Conservation (phyloP, 257 asterid genomes). For the Verbascum thapsus region DNA sequence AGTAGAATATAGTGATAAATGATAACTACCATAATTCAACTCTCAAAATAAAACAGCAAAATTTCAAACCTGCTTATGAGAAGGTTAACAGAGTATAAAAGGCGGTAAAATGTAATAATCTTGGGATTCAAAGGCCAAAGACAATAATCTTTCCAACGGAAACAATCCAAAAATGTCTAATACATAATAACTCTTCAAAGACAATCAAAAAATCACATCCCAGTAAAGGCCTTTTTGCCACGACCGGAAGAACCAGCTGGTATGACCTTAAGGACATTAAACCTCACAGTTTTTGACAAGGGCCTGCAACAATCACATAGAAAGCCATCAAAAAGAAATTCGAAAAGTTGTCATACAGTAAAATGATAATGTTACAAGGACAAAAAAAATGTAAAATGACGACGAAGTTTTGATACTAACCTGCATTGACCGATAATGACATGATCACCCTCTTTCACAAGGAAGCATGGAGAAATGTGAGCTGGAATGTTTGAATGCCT, state of each 20-base stretch:
- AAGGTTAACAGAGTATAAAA: neutral
- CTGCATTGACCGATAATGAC: slow-evolving; percentile 55
- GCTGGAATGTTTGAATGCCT: slow-evolving; percentile 54
- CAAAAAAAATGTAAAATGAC: no score
- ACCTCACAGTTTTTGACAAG: slow-evolving; percentile 48
- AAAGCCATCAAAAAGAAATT: neutral
- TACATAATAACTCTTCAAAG: slow-evolving; percentile 22
- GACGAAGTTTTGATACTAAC: slow-evolving; percentile 4
- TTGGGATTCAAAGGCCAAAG: neutral
- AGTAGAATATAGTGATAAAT: no score
- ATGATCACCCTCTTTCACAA: slow-evolving; percentile 52
- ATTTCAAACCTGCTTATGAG: no score
- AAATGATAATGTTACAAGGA: no score
- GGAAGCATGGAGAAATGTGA: slow-evolving; percentile 45
- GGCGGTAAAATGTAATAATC: neutral
- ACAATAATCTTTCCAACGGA: slow-evolving; percentile 4
- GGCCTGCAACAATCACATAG: slow-evolving; percentile 31
- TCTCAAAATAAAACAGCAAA: no score
- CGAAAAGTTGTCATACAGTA: neutral
- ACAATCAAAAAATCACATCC: slow-evolving; percentile 29
- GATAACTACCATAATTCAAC: no score
- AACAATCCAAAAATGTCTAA: neutral
- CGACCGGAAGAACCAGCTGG: slow-evolving; percentile 50
- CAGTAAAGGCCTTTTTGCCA: slow-evolving; percentile 39
- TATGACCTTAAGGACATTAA: slow-evolving; percentile 47